Conservation (phyloP, 257 asterid species). For the Solanum raphanifolium region DNA sequence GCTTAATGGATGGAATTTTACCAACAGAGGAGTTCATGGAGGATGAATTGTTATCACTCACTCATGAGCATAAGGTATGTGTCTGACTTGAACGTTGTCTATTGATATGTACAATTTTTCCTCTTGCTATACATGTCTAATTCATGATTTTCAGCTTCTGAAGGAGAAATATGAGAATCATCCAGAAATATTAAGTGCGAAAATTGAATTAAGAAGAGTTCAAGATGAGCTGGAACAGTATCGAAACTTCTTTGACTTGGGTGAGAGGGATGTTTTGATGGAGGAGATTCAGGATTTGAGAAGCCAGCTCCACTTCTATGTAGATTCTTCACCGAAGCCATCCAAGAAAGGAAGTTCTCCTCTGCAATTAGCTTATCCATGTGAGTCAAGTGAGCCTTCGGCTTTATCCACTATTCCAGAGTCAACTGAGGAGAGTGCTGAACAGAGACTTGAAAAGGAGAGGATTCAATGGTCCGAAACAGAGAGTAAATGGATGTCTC, state of each 20-base stretch:
- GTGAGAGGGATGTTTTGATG: slow-evolving; percentile 85
- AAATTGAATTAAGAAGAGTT: slow-evolving; percentile 58
- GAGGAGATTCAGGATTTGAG: slow-evolving; percentile 89
- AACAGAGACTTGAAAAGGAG: slow-evolving; percentile 58
- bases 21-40: slow-evolving; percentile 84
- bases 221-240: slow-evolving; percentile 80
- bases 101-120: neutral
- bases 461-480: slow-evolving; percentile 79
- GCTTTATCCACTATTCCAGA: slow-evolving; percentile 32
- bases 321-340: slow-evolving; percentile 55
- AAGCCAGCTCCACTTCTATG: slow-evolving; percentile 65
- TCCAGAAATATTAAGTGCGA: slow-evolving; percentile 75
- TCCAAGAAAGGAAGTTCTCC: slow-evolving; percentile 45
- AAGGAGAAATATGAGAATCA: slow-evolving; percentile 73
- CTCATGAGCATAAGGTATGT: slow-evolving; percentile 73
- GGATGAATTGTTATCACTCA: slow-evolving; percentile 61
- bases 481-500: slow-evolving; percentile 81
- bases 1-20: slow-evolving; percentile 89
- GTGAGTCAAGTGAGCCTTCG: slow-evolving; percentile 49
- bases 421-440: slow-evolving; percentile 40
- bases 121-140: slow-evolving; percentile 8
- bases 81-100: slow-evolving; percentile 2
- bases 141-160: slow-evolving; percentile 57
- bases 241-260: slow-evolving; percentile 84
- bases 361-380: slow-evolving; percentile 50